A percentile compares a stretch with the other conserved stretches of the same genome.
Conservation (phyloP, 345 rosid species). For the Gossypium stocksii region DNA sequence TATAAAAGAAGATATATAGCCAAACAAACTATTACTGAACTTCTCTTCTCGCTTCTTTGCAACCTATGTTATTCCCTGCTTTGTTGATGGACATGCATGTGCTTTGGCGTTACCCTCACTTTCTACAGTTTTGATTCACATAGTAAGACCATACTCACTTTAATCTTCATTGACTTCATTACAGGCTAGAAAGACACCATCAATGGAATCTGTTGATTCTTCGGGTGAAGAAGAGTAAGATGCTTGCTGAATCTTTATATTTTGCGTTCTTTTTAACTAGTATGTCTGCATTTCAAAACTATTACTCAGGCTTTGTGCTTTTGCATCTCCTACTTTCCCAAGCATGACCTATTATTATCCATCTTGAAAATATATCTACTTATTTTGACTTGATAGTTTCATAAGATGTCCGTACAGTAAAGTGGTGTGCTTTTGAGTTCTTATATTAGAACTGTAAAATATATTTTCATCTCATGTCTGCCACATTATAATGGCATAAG, state of each 20-base stretch:
- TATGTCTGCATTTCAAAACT: neutral
- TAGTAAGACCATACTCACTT: neutral
- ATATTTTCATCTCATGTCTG: neutral
- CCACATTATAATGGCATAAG: neutral
- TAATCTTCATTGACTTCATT: conserved; percentile 12
- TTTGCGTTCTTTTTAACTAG: neutral
- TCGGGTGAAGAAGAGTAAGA: conserved; percentile 99
- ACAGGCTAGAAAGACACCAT: conserved; percentile 82
- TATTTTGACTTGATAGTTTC: conserved; percentile 7
- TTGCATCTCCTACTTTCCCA: neutral
- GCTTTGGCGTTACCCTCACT: neutral
- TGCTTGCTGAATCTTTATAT: conserved; percentile 14
- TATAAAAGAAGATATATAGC: neutral
- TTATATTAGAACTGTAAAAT: neutral
- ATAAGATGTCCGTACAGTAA: neutral
- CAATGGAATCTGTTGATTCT: conserved; percentile 89
- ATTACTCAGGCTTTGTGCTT: conserved; percentile 6
- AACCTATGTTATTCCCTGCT: neutral
- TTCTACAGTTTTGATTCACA: conserved; percentile 15
- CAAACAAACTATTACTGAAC: neutral
- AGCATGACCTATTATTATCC: neutral
- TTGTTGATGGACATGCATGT: neutral
- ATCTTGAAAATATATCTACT: neutral
- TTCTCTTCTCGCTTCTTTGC: neutral
- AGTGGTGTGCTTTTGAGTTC: neutral